Conservation (phyloP, 257 asterid species). For the Lithospermum erythrorhizon region DNA sequence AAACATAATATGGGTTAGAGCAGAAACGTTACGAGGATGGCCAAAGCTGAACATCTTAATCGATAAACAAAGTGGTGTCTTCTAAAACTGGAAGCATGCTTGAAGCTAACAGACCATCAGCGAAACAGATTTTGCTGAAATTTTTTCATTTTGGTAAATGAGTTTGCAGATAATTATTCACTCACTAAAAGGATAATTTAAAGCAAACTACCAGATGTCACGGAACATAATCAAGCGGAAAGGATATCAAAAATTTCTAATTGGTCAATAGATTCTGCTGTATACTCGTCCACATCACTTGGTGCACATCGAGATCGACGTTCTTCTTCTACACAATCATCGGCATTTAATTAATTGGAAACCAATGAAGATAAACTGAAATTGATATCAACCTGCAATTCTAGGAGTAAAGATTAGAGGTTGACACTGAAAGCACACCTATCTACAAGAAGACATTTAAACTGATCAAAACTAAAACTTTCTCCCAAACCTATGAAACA, state of each 20-base stretch:
- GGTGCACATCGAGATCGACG: constrained; percentile 50
- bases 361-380: constrained; percentile 43
- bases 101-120: too few relatives aligned
- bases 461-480: too few relatives aligned
- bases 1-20: too few relatives aligned
- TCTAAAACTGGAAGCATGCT: too few relatives aligned
- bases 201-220: background rate
- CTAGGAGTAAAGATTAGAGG: background rate
- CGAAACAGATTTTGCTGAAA: too few relatives aligned
- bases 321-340: constrained; percentile 59
- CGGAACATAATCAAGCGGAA: constrained; percentile 13
- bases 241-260: constrained; percentile 90
- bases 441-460: background rate
- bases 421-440: background rate
- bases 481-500: too few relatives aligned
- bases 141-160: too few relatives aligned
- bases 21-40: too few relatives aligned
- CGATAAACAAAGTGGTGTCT: too few relatives aligned
- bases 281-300: constrained; percentile 45
- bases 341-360: constrained; percentile 69
- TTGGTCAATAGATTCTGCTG: constrained; percentile 62
- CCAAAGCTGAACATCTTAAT: too few relatives aligned
- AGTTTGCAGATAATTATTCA: background rate
- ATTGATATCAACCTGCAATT: constrained; percentile 8
- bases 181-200: background rate